Conservation (phyloP, 1,284 basidiomycete genomes). For the Apiotrichum domesticum region DNA sequence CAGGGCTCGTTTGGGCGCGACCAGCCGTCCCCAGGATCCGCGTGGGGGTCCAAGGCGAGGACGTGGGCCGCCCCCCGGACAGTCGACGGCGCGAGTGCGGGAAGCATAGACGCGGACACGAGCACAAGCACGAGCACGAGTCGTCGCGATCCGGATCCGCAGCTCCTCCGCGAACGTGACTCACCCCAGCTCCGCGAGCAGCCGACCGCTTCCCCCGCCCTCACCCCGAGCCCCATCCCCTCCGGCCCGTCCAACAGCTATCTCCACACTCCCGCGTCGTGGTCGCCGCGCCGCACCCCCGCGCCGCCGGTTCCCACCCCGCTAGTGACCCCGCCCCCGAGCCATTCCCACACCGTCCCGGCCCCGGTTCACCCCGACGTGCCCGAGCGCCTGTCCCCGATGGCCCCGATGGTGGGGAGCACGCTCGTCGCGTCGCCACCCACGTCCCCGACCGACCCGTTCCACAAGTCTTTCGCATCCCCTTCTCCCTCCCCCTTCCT, state of each 20-base stretch:
- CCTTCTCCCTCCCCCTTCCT: background rate
- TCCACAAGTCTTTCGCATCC: background rate
- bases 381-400: background rate
- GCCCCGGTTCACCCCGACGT: background rate
- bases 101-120: no score
- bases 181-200: no score
- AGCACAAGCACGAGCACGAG: no score
- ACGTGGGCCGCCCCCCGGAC: no score
- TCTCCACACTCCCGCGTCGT: background rate
- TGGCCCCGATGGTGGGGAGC: background rate
- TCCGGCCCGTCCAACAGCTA: no score
- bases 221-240: no score
- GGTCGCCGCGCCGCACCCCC: background rate
- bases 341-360: background rate
- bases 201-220: no score
- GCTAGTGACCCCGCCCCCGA: background rate
- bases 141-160: no score
- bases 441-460: no score
- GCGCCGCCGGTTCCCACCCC: background rate
- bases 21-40: background rate
- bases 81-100: no score
- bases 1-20: background rate
- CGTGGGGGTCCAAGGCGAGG: background rate
- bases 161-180: no score
- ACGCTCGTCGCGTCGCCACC: no score